A percentile compares a stretch with the other conserved stretches of the same genome.
phyloP scores from a whole-genome alignment of 495 filamentous ascomycete species.

The Cairneyella variabilis region DNA sequence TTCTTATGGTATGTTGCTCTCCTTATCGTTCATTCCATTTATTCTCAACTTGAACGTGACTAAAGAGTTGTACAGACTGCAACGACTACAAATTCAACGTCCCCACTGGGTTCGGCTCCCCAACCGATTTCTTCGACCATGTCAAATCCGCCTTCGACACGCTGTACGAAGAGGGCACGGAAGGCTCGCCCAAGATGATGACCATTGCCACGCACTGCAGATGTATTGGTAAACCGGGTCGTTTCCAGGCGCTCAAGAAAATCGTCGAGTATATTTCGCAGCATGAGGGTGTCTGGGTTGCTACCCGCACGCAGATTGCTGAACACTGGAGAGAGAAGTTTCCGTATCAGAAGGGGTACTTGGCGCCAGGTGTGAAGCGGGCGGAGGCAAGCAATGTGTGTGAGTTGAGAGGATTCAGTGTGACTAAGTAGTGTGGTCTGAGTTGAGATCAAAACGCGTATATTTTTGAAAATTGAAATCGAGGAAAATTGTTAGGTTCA shows the following conservation, averaged over 20 bases:
- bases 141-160: constrained; percentile 38
- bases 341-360: constrained; percentile 32
- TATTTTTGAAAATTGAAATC: not conserved
- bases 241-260: constrained; percentile 37
- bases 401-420: too few species aligned
- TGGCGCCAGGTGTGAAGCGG: constrained; percentile 24
- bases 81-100: constrained; percentile 41
- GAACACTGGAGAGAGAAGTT: constrained; percentile 37
- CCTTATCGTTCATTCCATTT: not conserved
- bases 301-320: constrained; percentile 41
- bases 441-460: too few species aligned
- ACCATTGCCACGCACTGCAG: constrained; percentile 40
- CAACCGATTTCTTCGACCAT: constrained; percentile 31
- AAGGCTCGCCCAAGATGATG: constrained; percentile 42
- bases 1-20: constrained; percentile 14
- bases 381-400: constrained; percentile 10
- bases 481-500: not conserved
- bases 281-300: constrained; percentile 43
- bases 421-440: too few species aligned
- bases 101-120: constrained; percentile 31
- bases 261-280: constrained; percentile 40
- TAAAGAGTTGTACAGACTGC: constrained; percentile 33
- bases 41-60: not conserved
- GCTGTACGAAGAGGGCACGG: constrained; percentile 36
- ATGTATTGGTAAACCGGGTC: constrained; percentile 38